A percentile compares a stretch with the other conserved stretches of the same genome.
These are phyloP conservation scores for Geosmithia putterillii DNA, from an alignment of 2,329 filamentous ascomycete species.

Conservation along the genomic window DNA sequence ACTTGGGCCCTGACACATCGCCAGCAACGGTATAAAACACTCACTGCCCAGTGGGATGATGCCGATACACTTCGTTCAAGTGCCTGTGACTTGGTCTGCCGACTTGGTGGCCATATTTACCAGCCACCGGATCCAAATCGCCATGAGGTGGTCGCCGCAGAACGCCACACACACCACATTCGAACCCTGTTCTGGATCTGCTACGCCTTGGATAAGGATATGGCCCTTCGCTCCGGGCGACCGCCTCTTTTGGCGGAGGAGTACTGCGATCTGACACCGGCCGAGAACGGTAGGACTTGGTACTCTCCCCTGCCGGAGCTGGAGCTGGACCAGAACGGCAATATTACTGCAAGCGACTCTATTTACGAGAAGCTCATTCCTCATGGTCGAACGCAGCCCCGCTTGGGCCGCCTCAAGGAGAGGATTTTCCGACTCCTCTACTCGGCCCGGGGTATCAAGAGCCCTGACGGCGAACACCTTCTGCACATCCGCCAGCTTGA, in stretches of 20 bases:
- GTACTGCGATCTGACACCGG: conserved; percentile 36
- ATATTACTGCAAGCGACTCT: conserved; percentile 21
- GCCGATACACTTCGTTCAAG: conserved; percentile 19
- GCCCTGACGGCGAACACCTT: conserved; percentile 40
- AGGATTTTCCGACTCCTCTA: conserved; percentile 35
- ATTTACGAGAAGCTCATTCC: conserved; percentile 17
- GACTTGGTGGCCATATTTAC: conserved; percentile 25
- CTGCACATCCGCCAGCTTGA: conserved; percentile 43
- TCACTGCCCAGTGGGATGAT: conserved; percentile 31
- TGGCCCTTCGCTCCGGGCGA: conserved; percentile 9
- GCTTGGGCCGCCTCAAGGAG: conserved; percentile 38
- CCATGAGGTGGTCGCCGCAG: background rate
- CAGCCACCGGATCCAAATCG: background rate
- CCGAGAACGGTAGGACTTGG: conserved; percentile 8
- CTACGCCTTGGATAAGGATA: conserved; percentile 14
- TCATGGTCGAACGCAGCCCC: conserved; percentile 3
- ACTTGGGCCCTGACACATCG: background rate
- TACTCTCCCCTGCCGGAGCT: background rate
- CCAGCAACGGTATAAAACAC: conserved; percentile 27
- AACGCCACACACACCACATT: conserved; percentile 3
- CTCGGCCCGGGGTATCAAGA: conserved; percentile 31
- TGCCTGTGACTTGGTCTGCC: conserved; percentile 27
- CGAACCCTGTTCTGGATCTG: conserved; percentile 13
- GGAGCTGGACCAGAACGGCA: conserved; percentile 20
- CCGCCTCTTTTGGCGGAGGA: conserved; percentile 23